Conservation (phyloP, 1,139 yeast genomes). For the Kluyveromyces sp. region DNA sequence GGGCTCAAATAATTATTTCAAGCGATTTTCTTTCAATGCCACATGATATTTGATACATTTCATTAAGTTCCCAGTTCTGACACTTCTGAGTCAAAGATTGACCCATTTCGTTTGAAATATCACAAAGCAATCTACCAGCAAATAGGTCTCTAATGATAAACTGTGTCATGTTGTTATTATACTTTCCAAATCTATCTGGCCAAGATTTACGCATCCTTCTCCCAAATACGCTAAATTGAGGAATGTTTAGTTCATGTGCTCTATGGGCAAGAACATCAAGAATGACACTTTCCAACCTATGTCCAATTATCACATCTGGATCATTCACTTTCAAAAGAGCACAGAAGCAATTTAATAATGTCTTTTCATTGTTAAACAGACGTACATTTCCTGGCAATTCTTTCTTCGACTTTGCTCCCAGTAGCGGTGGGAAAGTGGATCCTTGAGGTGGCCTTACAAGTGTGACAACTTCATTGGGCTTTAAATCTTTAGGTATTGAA, state of each 20-base stretch:
- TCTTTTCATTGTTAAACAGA: constrained; percentile 63
- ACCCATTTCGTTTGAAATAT: constrained; percentile 91
- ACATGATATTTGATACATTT: constrained; percentile 78
- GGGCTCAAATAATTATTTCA: constrained; percentile 66
- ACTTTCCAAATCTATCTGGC: constrained; percentile 65
- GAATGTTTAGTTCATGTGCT: constrained; percentile 62
- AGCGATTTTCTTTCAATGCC: constrained; percentile 50
- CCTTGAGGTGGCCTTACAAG: constrained; percentile 80
- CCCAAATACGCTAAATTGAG: constrained; percentile 79
- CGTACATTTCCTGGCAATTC: constrained; percentile 36
- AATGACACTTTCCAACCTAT: constrained; percentile 70
- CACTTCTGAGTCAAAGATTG: constrained; percentile 86
- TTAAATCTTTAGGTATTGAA: constrained; percentile 47
- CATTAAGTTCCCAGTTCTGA: constrained; percentile 92
- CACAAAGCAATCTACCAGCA: constrained; percentile 86
- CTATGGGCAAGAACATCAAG: constrained; percentile 78
- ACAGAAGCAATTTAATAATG: constrained; percentile 63
- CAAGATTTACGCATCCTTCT: constrained; percentile 66
- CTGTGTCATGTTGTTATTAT: constrained; percentile 37
- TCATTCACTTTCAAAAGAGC: constrained; percentile 66
- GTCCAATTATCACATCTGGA: constrained; percentile 90
- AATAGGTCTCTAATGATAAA: constrained; percentile 59
- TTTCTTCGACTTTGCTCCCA: constrained; percentile 24
- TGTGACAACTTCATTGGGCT: constrained; percentile 55
- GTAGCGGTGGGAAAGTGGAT: constrained; percentile 36